Evolutionary conservation across 2,329 filamentous ascomycete species (phyloP).

Genomic region (Penicillium sp.): DNA sequence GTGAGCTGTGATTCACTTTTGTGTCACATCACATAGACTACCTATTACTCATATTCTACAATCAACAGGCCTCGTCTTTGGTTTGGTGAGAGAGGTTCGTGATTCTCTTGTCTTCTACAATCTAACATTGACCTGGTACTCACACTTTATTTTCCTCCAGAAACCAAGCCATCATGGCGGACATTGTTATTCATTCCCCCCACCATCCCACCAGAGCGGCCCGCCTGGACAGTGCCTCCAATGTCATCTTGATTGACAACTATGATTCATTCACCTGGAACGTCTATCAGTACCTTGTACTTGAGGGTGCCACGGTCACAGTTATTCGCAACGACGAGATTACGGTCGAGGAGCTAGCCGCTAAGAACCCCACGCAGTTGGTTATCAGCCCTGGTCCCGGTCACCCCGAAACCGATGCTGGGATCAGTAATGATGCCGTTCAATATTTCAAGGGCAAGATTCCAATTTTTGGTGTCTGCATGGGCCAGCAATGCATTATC

Average conservation of each 20-base stretch:
- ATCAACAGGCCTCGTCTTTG: not conserved
- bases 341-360: slow-evolving; percentile 76
- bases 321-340: slow-evolving; percentile 94
- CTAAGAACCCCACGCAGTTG: slow-evolving; percentile 84
- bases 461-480: slow-evolving; percentile 94
- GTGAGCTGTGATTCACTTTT: slow-evolving; percentile 25
- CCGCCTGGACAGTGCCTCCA: slow-evolving; percentile 75
- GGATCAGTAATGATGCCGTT: slow-evolving; percentile 89
- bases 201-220: slow-evolving; percentile 70
- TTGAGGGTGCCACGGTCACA: slow-evolving; percentile 89
- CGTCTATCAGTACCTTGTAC: slow-evolving; percentile 94
- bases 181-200: slow-evolving; percentile 78
- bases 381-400: slow-evolving; percentile 94
- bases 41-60: not conserved
- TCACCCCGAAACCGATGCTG: slow-evolving; percentile 87
- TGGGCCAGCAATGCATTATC: slow-evolving; percentile 99
- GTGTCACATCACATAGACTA: not conserved
- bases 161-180: slow-evolving; percentile 30
- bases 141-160: not conserved
- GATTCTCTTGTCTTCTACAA: not conserved
- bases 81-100: not conserved
- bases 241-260: slow-evolving; percentile 95
- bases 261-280: slow-evolving; percentile 99
- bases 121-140: not conserved
- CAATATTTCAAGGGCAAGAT: slow-evolving; percentile 90